phyloP scores from a whole-genome alignment of 805 yeast species.

The Candida michaelii region DNA sequence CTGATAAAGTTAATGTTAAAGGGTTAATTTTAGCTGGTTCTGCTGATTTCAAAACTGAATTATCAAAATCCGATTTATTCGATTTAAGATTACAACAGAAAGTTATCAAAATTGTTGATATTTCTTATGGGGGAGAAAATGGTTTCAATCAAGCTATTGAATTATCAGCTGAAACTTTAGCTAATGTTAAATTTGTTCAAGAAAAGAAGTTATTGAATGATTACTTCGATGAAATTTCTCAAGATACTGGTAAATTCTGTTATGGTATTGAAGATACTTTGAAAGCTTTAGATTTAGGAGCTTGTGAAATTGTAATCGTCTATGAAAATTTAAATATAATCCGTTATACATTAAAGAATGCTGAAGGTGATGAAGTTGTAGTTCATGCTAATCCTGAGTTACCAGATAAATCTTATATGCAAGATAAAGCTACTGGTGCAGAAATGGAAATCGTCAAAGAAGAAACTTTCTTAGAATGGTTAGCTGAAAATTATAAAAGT shows the following conservation, averaged over 20 bases:
- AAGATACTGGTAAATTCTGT: slow-evolving; percentile 96
- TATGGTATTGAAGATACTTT: slow-evolving; percentile 96
- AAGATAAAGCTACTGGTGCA: slow-evolving; percentile 82
- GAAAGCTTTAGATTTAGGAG: slow-evolving; percentile 94
- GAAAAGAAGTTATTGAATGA: slow-evolving; percentile 91
- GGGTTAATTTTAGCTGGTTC: slow-evolving; percentile 98
- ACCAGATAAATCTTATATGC: slow-evolving; percentile 69
- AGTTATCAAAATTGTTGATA: slow-evolving; percentile 90
- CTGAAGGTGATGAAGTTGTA: slow-evolving; percentile 74
- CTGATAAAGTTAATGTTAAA: slow-evolving; percentile 89
- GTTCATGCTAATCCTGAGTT: slow-evolving; percentile 72
- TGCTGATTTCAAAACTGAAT: slow-evolving; percentile 97
- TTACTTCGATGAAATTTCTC: slow-evolving; percentile 96
- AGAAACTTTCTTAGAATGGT: slow-evolving; percentile 90
- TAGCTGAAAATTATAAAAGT: slow-evolving; percentile 92
- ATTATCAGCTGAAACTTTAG: slow-evolving; percentile 92
- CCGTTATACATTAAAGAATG: slow-evolving; percentile 80
- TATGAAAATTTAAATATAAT: slow-evolving; percentile 86
- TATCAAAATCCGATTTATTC: slow-evolving; percentile 88
- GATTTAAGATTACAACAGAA: slow-evolving; percentile 86
- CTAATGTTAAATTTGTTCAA: slow-evolving; percentile 96
- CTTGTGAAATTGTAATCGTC: slow-evolving; percentile 90
- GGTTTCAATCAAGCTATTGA: slow-evolving; percentile 99
- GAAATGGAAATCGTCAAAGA: slow-evolving; percentile 91
- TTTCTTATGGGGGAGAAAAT: slow-evolving; percentile 98